Evolutionary conservation across 768 basidiomycete genomes (phyloP).

Genomic region (Mrakia frigida): DNA sequence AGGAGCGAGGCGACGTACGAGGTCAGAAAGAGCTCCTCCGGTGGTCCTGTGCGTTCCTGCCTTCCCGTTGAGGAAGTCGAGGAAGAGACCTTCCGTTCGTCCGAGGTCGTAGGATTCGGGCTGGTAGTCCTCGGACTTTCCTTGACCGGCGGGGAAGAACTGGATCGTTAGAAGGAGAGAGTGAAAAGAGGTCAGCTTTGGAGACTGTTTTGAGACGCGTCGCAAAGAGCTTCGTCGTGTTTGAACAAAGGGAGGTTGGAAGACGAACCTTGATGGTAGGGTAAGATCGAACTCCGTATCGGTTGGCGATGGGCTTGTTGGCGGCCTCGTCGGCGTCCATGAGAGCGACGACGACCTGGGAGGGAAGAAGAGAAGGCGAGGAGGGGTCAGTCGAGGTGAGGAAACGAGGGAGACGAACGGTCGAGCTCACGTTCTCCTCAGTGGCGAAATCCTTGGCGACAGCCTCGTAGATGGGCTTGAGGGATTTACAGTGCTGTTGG

Average conservation of each 20-base stretch:
- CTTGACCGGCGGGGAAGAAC: conserved; percentile 38
- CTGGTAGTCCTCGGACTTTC: conserved; percentile 60
- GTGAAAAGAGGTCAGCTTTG: background rate
- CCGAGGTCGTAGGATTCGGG: conserved; percentile 48
- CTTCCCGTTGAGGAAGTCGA: conserved; percentile 35
- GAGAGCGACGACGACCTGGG: conserved; percentile 69
- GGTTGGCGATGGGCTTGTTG: conserved; percentile 64
- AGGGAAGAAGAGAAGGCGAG: conserved; percentile 30
- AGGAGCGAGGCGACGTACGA: conserved; percentile 34
- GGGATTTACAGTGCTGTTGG: conserved; percentile 83
- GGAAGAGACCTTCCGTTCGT: conserved; percentile 50
- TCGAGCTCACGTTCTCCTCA: conserved; percentile 62
- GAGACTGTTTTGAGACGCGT: no score
- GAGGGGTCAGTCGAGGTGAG: background rate
- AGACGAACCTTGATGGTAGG: conserved; percentile 79
- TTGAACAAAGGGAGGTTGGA: background rate
- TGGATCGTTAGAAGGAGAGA: background rate
- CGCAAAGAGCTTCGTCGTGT: background rate
- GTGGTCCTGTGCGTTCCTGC: conserved; percentile 79
- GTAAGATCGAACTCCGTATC: conserved; percentile 72
- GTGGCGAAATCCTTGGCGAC: conserved; percentile 71
- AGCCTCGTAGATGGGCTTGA: conserved; percentile 83
- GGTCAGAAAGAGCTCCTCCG: conserved; percentile 64
- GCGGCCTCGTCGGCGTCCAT: conserved; percentile 78
- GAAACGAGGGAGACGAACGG: background rate